Percentiles rank a stretch among this genome's conserved stretches.
Evolutionary conservation across 768 basidiomycete genomes (phyloP).

Genomic region (Cystofilobasidium capitatum): DNA sequence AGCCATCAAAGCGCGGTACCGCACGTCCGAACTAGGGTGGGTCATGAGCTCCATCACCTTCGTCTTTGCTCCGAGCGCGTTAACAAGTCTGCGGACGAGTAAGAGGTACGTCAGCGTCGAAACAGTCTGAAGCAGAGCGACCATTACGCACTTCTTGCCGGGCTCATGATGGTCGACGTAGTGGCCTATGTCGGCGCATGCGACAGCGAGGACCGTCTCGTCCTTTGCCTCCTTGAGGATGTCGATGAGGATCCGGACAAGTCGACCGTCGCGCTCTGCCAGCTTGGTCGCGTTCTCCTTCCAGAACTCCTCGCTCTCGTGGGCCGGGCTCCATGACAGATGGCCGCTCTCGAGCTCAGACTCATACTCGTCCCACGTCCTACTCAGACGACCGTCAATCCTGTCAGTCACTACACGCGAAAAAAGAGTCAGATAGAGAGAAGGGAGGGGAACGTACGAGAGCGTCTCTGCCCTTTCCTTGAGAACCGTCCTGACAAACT

Average conservation of each 20-base stretch:
- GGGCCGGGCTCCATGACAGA: conserved; percentile 89
- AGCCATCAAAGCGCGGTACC: conserved; percentile 81
- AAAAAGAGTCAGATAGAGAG: neutral
- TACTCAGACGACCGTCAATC: conserved; percentile 36
- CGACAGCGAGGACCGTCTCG: conserved; percentile 74
- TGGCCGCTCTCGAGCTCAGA: conserved; percentile 84
- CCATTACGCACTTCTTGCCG: conserved; percentile 68
- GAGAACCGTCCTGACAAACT: conserved; percentile 79
- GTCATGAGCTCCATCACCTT: conserved; percentile 60
- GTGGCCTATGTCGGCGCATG: conserved; percentile 84
- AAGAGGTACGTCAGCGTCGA: neutral
- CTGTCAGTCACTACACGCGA: neutral
- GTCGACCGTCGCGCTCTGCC: conserved; percentile 72
- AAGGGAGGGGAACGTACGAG: conserved; percentile 53
- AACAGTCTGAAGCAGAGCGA: neutral
- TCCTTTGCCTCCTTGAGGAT: conserved; percentile 63
- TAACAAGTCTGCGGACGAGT: conserved; percentile 51
- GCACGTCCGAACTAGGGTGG: conserved; percentile 74
- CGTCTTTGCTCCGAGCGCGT: conserved; percentile 73
- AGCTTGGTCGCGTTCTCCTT: conserved; percentile 81
- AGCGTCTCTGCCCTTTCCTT: conserved; percentile 73
- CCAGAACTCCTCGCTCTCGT: conserved; percentile 97
- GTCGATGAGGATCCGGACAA: conserved; percentile 66
- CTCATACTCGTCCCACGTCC: conserved; percentile 91
- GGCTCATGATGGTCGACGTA: conserved; percentile 85